Percentiles rank a stretch among this genome's conserved stretches.
These are phyloP conservation scores for Pugionium dolabratum DNA, from an alignment of 345 rosid genomes.

Conservation along the genomic window DNA sequence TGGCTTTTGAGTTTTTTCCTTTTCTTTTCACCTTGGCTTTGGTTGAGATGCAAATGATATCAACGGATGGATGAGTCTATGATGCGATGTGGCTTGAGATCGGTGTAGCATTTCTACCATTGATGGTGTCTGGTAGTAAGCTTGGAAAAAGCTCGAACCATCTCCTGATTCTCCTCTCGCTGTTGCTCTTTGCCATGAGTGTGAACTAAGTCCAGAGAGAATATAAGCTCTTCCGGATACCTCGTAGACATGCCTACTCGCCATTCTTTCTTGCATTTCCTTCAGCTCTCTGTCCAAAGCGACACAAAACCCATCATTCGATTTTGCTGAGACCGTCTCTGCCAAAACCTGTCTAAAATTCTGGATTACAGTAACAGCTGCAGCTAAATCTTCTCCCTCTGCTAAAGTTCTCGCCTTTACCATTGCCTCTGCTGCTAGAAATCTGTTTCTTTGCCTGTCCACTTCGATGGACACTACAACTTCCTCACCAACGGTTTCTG, in stretches of 20 bases:
- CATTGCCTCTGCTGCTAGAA: conserved; percentile 91
- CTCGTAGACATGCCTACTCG: conserved; percentile 88
- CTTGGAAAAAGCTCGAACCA: conserved; percentile 74
- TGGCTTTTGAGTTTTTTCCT: not conserved
- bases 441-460: conserved; percentile 88
- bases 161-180: conserved; percentile 94
- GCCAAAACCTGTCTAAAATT: conserved; percentile 54
- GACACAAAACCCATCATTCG: conserved; percentile 67
- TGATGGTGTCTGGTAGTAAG: conserved; percentile 81
- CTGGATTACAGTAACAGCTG: conserved; percentile 73
- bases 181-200: conserved; percentile 99
- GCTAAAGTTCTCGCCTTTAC: conserved; percentile 71
- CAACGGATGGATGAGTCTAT: conserved; percentile 65
- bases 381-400: conserved; percentile 73
- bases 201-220: conserved; percentile 96
- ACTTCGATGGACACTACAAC: conserved; percentile 73
- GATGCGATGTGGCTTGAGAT: conserved; percentile 73
- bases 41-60: conserved; percentile 63
- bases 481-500: conserved; percentile 50
- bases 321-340: conserved; percentile 66
- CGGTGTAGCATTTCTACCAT: conserved; percentile 92
- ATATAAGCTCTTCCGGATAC: conserved; percentile 93
- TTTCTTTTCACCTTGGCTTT: conserved; percentile 61
- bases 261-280: conserved; percentile 97
- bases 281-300: conserved; percentile 88